Evolutionary conservation across 2,329 filamentous ascomycete species (phyloP), one percentile per base, ranked within the genome.

Genomic region (Macroventuria anomochaeta): DNA sequence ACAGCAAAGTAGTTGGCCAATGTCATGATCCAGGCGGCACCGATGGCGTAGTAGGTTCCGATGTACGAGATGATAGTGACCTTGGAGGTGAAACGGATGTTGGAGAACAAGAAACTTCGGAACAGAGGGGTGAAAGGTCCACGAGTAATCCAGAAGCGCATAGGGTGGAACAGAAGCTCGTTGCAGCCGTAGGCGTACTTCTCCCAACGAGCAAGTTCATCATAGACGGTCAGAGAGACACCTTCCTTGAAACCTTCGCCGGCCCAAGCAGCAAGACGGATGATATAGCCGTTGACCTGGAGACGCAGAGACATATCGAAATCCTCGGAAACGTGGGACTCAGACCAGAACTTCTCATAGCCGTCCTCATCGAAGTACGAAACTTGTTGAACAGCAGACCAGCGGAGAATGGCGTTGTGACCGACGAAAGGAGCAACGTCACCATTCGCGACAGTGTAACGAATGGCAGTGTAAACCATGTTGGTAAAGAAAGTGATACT

Each of bases 401-500:
- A 90, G 29, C 88, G 81, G n/a, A 91, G 78, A 57, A 90, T 85
- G 2, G 88, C 88, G 64, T 91, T 91, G 76, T 90, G 88, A 1
- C 88, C 88, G 58, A 91, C 88, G 64, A 90, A 90, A 1, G 87
- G 87, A 2, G 87, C 85, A 4, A 87, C 83, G 13, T 91, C 88
- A 11, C 88, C 88, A 41, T 83, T 87, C 11, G 84, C 83, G 28
- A 90, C 86, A 32, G 85, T 84, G 67, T 86, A 90, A 28, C 82
- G 80, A 65, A 90, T 90, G 10, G 86, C 83, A 0, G 83, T 86
- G 76, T 90, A 91, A 63, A 91, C 85, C 40, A 91, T 80, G 67
- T 90, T 86, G 42, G 88, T 91, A 75, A 91, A 91, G 76, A 87
- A 91, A 2, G 88, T 88, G 64, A 89, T 88, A 46, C 84, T 61